phyloP scores from a whole-genome alignment of 768 basidiomycete genomes.

The Pleurotus ostreatus region DNA sequence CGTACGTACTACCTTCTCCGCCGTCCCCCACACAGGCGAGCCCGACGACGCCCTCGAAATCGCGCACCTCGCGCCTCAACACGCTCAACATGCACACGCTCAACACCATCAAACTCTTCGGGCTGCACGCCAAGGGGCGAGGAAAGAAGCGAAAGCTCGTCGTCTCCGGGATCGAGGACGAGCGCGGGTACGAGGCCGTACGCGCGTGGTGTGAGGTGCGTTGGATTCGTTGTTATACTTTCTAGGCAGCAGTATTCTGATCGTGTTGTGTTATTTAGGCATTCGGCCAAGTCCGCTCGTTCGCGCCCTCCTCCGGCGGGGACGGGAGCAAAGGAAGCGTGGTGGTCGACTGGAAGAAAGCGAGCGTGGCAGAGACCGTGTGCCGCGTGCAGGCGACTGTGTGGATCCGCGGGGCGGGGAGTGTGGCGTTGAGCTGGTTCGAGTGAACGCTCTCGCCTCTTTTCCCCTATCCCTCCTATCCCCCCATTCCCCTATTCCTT shows the following conservation, averaged over 20 bases:
- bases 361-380: conserved; percentile 35
- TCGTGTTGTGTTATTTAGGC: conserved; percentile 8
- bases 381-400: conserved; percentile 35
- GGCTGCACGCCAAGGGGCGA: background rate
- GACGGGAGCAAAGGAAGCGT: conserved; percentile 10
- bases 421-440: conserved; percentile 32
- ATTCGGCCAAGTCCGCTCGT: conserved; percentile 29
- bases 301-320: conserved; percentile 23
- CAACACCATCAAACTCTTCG: too few species aligned
- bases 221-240: background rate
- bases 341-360: conserved; percentile 32
- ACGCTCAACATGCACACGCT: too few species aligned
- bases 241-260: too few species aligned
- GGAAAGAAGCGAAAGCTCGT: conserved; percentile 25
- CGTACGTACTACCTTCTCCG: too few species aligned
- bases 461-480: background rate
- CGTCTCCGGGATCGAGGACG: conserved; percentile 28
- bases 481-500: background rate
- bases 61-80: too few species aligned
- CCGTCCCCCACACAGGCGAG: too few species aligned
- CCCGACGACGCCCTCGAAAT: too few species aligned
- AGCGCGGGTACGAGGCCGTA: conserved; percentile 24
- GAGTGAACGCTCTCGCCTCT: background rate
- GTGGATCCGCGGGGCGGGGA: conserved; percentile 34
- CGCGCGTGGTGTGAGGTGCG: conserved; percentile 31